phyloP scores from a whole-genome alignment of 2,329 filamentous ascomycete genomes.

The Fusarium gaditjirri region DNA sequence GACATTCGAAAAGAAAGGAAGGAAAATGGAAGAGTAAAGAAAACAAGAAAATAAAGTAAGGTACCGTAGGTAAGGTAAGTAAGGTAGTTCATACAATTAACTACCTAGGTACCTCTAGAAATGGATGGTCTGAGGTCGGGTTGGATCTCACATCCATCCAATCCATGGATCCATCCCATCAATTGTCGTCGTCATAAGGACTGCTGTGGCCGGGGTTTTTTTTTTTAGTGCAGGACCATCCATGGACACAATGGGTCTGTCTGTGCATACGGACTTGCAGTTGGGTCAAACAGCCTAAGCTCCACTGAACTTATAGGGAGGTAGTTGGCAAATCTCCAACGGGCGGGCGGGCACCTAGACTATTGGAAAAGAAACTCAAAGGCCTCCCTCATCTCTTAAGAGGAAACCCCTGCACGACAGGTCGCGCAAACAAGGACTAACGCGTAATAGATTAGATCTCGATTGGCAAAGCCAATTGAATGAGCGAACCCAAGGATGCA shows the following conservation, averaged over 20 bases:
- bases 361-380: neutral
- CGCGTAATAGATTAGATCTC: conserved; percentile 36
- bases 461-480: conserved; percentile 42
- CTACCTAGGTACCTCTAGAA: neutral
- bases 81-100: neutral
- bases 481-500: conserved; percentile 34
- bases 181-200: conserved; percentile 35
- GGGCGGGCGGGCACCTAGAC: neutral
- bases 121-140: conserved; percentile 30
- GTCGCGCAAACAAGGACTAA: conserved; percentile 28
- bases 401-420: conserved; percentile 19
- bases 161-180: conserved; percentile 9
- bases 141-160: conserved; percentile 14
- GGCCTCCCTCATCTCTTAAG: conserved; percentile 6
- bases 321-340: conserved; percentile 6
- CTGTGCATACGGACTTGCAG: conserved; percentile 21
- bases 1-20: conserved; percentile 19
- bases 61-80: too few relatives aligned
- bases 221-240: conserved; percentile 20
- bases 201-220: conserved; percentile 16
- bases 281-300: conserved; percentile 12
- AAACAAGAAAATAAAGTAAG: neutral
- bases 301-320: conserved; percentile 6
- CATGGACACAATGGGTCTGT: conserved; percentile 13
- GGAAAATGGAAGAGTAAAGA: conserved; percentile 33